phyloP scores from a whole-genome alignment of 2,329 filamentous ascomycete species.

The Hypoxylon sp. region DNA sequence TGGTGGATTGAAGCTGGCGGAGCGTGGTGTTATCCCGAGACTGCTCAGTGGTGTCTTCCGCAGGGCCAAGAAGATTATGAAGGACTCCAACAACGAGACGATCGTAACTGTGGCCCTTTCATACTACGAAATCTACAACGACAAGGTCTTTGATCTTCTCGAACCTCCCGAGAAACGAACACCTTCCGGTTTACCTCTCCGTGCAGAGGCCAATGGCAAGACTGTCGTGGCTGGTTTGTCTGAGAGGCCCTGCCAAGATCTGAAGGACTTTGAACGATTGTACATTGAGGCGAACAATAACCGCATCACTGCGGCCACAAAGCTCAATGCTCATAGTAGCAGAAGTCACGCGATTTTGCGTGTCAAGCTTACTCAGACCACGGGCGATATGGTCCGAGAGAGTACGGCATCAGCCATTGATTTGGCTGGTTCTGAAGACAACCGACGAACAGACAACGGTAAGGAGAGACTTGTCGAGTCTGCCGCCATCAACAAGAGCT shows the following conservation, averaged over 20 bases:
- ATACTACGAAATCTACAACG: constrained; percentile 98
- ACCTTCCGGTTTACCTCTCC: constrained; percentile 81
- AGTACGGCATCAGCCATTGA: constrained; percentile 96
- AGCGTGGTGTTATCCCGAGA: constrained; percentile 89
- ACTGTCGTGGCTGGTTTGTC: constrained; percentile 89
- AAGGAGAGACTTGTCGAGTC: constrained; percentile 95
- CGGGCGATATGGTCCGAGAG: constrained; percentile 75
- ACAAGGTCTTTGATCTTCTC: constrained; percentile 93
- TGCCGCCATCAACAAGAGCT: constrained; percentile 96
- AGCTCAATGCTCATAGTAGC: constrained; percentile 92
- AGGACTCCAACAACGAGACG: constrained; percentile 80
- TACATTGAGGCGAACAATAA: constrained; percentile 96
- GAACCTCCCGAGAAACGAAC: constrained; percentile 90
- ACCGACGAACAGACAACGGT: constrained; percentile 92
- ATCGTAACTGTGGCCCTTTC: constrained; percentile 82
- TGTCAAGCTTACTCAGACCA: constrained; percentile 87
- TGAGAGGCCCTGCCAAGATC: constrained; percentile 83
- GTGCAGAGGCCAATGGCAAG: constrained; percentile 88
- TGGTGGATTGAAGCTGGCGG: constrained; percentile 86
- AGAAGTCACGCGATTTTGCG: constrained; percentile 91
- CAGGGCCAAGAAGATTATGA: constrained; percentile 85
- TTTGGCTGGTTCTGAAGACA: constrained; percentile 95
- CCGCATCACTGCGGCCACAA: constrained; percentile 89
- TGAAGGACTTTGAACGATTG: constrained; percentile 90
- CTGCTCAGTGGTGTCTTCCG: constrained; percentile 89